A percentile compares a stretch with the other conserved stretches of the same genome.
Evolutionary conservation across 2,329 filamentous ascomycete species (phyloP).

Genomic region (Ascochyta lentis): DNA sequence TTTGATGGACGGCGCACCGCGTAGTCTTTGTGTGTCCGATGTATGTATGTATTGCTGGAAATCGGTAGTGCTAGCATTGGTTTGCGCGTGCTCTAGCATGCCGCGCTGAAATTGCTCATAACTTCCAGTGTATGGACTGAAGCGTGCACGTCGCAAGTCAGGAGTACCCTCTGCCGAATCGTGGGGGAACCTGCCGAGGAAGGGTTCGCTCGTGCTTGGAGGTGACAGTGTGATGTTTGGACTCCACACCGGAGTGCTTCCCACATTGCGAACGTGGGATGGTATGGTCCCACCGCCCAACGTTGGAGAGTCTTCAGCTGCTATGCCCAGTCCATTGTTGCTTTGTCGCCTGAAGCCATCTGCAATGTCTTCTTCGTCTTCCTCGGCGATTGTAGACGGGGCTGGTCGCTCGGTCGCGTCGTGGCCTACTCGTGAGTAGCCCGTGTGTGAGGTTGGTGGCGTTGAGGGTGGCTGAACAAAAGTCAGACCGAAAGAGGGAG

Average conservation of each 20-base stretch:
- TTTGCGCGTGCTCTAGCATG: conserved; percentile 27
- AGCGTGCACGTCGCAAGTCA: conserved; percentile 42
- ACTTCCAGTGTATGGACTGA: conserved; percentile 36
- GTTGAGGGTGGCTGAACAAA: conserved; percentile 30
- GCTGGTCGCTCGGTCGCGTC: conserved; percentile 42
- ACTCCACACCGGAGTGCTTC: conserved; percentile 9
- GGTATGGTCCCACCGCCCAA: conserved; percentile 9
- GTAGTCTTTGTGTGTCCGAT: conserved; percentile 32
- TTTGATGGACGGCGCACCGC: conserved; percentile 39
- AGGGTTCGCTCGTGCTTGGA: conserved; percentile 38
- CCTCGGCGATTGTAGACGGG: conserved; percentile 39
- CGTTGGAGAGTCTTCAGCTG: conserved; percentile 11
- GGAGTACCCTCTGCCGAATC: conserved; percentile 40
- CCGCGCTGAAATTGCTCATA: conserved; percentile 40
- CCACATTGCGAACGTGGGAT: conserved; percentile 1
- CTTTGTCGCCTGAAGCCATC: conserved; percentile 27
- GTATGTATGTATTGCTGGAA: conserved; percentile 40
- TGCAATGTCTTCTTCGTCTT: conserved; percentile 40
- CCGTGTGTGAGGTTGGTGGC: conserved; percentile 41
- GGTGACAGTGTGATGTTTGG: conserved; percentile 30
- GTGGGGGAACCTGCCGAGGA: conserved; percentile 35
- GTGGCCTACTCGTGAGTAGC: conserved; percentile 46
- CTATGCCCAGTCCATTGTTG: conserved; percentile 48
- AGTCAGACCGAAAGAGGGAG: conserved; percentile 30
- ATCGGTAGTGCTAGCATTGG: conserved; percentile 33